Base-by-base conservation (phyloP, 148 eudicot genomes). In the Arbutus unedo region DNA sequence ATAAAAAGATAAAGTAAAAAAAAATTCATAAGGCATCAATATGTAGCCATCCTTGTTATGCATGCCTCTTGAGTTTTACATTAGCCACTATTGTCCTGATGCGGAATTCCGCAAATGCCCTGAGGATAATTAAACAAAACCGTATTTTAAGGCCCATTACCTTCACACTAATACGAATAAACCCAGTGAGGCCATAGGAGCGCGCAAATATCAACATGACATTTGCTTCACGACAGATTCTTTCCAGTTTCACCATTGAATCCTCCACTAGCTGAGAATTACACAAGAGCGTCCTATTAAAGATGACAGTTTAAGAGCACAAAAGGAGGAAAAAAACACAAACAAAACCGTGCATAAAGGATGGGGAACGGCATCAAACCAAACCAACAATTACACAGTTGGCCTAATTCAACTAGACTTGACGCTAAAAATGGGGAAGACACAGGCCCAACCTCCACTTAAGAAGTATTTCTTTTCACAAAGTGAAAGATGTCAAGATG, bases 131-230 rank as follows among this genome's bases (percentile, higher is more conserved):
- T 6, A 73, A 80, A 23, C 48, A 67, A 9, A 14, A 19, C 16
- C 0, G 5, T 8, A 11, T 31, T 18, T 43, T 23, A 78, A 54
- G 49, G 54, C 43, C 4, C 78, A 25, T 78, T 86, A 96, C 99
- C 98, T 96, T 96, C 89, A 93, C 89, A 87, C 99, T 94, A 83
- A 92, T 85, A 55, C 99, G 98, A 79, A 96, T 94, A 84, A 94
- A 86, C 75, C 99, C 99, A 84, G 94, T 91, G 31, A 96, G 90
- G 75, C 99, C 99, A 90, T 96, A 96, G 43, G 99, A 94, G 23
- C 98, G 97, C 78, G 98, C 99, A 88, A 91, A 88, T 81, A 96
- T 81, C 82, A 93, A 56, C 84, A 85, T 89, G 55, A 96, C 93
- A 88, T 92, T 90, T 78, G 97, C 97, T 54, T 87, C 94, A 83